Percentiles rank a stretch among this genome's conserved stretches.
Conservation (phyloP, 164 flowering plant genomes). For the Kalanchoe fedtschenkoi region DNA sequence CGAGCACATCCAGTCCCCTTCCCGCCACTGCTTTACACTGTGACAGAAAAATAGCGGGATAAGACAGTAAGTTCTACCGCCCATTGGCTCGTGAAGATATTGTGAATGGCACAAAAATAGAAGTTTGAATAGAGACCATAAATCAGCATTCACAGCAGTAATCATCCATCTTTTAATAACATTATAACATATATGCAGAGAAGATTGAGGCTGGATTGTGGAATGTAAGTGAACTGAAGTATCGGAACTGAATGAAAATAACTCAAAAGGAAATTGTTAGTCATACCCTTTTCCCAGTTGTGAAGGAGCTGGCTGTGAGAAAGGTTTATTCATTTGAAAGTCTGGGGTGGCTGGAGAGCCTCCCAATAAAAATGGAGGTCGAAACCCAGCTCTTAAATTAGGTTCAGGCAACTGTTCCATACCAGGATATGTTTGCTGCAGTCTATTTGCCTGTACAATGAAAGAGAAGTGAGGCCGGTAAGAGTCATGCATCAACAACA, state of each 20-base stretch:
- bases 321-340: constrained; percentile 34
- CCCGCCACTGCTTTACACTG: constrained; percentile 93
- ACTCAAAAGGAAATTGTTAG: neutral
- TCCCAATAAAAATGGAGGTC: constrained; percentile 27
- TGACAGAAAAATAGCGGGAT: neutral
- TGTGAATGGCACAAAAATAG: neutral
- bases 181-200: neutral
- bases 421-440: constrained; percentile 30
- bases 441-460: constrained; percentile 28
- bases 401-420: constrained; percentile 27
- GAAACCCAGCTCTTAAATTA: constrained; percentile 25
- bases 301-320: constrained; percentile 22
- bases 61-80: neutral
- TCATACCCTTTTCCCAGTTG: constrained; percentile 71
- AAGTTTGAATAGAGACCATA: neutral
- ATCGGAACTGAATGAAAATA: neutral
- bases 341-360: constrained; percentile 25
- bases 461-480: constrained; percentile 4
- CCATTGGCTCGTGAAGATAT: neutral
- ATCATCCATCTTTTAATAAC: neutral
- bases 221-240: neutral
- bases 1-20: constrained; percentile 96
- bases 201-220: neutral
- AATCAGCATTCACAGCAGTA: neutral
- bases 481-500: neutral